Evolutionary conservation across 306 rosid species (phyloP), one percentile per base, ranked within the genome.

Genomic region (Quercus parvula): DNA sequence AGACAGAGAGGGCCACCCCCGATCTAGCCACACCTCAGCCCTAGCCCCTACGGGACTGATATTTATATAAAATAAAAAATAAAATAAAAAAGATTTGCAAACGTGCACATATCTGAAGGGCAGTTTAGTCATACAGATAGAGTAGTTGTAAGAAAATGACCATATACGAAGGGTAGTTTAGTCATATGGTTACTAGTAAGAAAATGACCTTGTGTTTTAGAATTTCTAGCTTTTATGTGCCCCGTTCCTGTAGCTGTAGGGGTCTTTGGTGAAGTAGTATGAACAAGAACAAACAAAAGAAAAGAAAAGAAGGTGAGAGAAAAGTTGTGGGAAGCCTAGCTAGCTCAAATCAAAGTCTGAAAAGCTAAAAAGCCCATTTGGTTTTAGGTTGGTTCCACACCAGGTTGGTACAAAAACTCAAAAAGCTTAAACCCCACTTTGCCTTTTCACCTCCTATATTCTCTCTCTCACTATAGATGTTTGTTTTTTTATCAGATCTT

Each of bases 381-480:
- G 95, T 87, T 89, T 84, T 79, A 81, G 84, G 81, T 85, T 88
- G 78, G 64, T 84, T 91, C 82, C 87, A 77, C 88, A 86, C 83
- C 84, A 70, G 89, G 80, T 82, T 88, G 80, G 91, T 85, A 85
- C 81, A 73, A 77, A 79, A 83, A 13, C 54, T 49, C 17, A 49
- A 49, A 49, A 41, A 85, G 81, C 89, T 85, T 52, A 54, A 84
- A 20, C 89, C 77, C 79, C 84, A 77, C 92, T 81, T 82, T 73
- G 73, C 83, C 73, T 87, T 82, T 75, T 67, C 80, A 70, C 1
- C 85, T 84, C 20, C 44, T 6, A 78, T 62, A 74, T 84, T 85
- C 80, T 79, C 71, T 82, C 55, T 31, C 57, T 49, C 56, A 14
- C 3, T 63, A 51, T 25, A 10, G 5, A 17, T 56, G 19, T 54